Conservation (phyloP, 2,329 filamentous ascomycete genomes). For the Aspergillus costaricaensis region DNA sequence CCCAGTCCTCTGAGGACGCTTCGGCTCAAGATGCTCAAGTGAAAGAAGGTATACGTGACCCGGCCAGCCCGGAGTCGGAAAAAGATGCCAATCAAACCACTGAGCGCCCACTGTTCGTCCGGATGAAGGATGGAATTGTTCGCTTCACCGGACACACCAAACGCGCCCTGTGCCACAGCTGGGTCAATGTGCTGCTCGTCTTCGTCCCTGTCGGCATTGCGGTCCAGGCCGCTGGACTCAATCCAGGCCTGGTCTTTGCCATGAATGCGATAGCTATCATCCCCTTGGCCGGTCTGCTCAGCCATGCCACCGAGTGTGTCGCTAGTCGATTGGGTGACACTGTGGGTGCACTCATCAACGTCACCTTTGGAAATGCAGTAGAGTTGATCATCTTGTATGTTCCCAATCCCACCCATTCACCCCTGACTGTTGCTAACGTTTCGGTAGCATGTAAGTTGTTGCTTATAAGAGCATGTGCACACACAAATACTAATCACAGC, state of each 20-base stretch:
- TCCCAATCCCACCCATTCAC: constrained; percentile 29
- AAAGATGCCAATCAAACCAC: constrained; percentile 19
- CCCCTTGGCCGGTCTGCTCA: constrained; percentile 70
- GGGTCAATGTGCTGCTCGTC: constrained; percentile 47
- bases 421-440: constrained; percentile 12
- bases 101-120: constrained; percentile 27
- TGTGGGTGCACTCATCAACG: constrained; percentile 71
- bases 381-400: constrained; percentile 71
- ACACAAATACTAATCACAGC: not conserved
- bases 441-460: constrained; percentile 56
- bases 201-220: constrained; percentile 47
- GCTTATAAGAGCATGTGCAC: not conserved
- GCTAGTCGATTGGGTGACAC: constrained; percentile 72
- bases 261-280: constrained; percentile 77
- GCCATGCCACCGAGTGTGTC: constrained; percentile 74
- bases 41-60: constrained; percentile 24
- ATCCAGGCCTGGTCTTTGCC: constrained; percentile 67
- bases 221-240: constrained; percentile 43
- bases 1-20: constrained; percentile 11
- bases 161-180: constrained; percentile 40
- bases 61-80: constrained; percentile 23
- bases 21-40: constrained; percentile 32
- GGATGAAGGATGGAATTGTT: constrained; percentile 33
- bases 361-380: constrained; percentile 77
- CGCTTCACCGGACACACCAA: constrained; percentile 39